These are phyloP conservation scores for Hanseniaspora valbyensis DNA, from an alignment of 805 yeast species.

Conservation along the genomic window DNA sequence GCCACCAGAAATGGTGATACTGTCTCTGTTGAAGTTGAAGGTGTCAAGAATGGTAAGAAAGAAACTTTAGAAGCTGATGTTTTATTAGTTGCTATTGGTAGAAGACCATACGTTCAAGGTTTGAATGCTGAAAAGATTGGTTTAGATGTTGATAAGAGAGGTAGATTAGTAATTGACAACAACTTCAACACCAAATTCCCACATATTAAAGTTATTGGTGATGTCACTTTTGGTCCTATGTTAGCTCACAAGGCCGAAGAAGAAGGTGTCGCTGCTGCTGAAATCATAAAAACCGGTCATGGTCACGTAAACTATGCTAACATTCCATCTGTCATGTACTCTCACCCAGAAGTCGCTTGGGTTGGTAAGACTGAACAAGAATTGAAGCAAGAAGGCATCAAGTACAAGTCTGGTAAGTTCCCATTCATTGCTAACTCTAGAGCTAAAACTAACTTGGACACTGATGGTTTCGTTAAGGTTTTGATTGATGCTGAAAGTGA, in stretches of 20 bases:
- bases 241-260: conserved; percentile 99
- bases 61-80: conserved; percentile 81
- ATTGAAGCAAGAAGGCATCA: conserved; percentile 81
- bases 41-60: conserved; percentile 73
- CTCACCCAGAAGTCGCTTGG: conserved; percentile 99
- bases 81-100: conserved; percentile 92
- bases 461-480: conserved; percentile 95
- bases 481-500: conserved; percentile 95
- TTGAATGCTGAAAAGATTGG: conserved; percentile 81
- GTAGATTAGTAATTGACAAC: conserved; percentile 87
- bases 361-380: conserved; percentile 94
- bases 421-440: conserved; percentile 98
- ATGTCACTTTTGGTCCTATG: conserved; percentile 97
- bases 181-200: conserved; percentile 86
- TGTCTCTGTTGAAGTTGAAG: conserved; percentile 80
- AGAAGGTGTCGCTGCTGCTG: conserved; percentile 98
- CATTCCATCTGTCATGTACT: conserved; percentile 97
- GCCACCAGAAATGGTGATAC: conserved; percentile 82
- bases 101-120: conserved; percentile 93
- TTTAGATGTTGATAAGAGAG: conserved; percentile 80
- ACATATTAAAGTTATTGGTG: conserved; percentile 96
- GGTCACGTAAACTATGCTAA: conserved; percentile 98
- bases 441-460: conserved; percentile 94
- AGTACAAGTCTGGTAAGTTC: conserved; percentile 92
- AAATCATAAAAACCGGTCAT: conserved; percentile 80